Conservation (phyloP, 148 eudicot species). For the Cornus suecica region DNA sequence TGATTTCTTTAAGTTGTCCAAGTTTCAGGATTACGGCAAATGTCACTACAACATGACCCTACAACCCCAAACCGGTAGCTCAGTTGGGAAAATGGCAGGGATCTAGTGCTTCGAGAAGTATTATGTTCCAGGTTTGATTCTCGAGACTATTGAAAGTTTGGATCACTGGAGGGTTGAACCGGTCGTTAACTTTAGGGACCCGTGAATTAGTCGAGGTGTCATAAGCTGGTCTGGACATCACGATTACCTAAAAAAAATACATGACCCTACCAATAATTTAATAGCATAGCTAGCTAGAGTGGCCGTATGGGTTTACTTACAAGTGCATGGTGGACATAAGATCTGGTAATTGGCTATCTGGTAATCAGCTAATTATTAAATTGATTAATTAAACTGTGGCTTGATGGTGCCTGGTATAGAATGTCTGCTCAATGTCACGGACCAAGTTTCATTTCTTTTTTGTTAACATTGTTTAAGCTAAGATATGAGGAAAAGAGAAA, state of each 20-base stretch:
- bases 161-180: too few relatives aligned
- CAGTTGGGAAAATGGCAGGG: too few relatives aligned
- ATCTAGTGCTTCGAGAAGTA: too few relatives aligned
- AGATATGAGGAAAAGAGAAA: too few relatives aligned
- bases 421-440: not conserved
- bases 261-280: not conserved
- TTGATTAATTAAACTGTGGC: not conserved
- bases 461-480: too few relatives aligned
- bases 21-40: not conserved
- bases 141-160: too few relatives aligned
- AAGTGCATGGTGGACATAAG: not conserved
- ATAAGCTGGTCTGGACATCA: too few relatives aligned
- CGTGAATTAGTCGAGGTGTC: too few relatives aligned
- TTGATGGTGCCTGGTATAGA: not conserved
- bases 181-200: too few relatives aligned
- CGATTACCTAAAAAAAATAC: too few relatives aligned
- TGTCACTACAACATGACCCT: not conserved
- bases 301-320: not conserved
- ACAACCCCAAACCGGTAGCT: too few relatives aligned
- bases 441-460: not conserved
- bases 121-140: too few relatives aligned
- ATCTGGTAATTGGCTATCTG: constrained; percentile 4
- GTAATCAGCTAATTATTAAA: not conserved
- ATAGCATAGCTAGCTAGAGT: not conserved
- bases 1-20: not conserved